phyloP scores from a whole-genome alignment of 768 basidiomycete genomes.

The Termitomyces sp. region DNA sequence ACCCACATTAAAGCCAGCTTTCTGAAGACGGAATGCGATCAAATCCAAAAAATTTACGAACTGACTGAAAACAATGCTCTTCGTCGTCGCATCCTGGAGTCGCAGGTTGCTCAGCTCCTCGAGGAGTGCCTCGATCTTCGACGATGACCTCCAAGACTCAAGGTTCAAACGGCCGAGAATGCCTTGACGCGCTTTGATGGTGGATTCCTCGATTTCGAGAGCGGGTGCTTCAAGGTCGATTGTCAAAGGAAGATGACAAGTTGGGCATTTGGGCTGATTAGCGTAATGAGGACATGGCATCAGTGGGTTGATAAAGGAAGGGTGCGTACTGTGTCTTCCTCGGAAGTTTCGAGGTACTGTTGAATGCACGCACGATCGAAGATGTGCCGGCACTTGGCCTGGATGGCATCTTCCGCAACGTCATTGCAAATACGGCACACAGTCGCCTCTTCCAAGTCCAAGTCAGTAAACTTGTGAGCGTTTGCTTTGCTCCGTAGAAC shows the following conservation, averaged over 20 bases:
- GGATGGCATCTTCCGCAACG: slow-evolving; percentile 94
- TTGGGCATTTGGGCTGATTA: slow-evolving; percentile 81
- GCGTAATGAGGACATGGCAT: neutral
- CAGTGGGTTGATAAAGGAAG: neutral
- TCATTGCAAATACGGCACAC: slow-evolving; percentile 97
- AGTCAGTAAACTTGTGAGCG: slow-evolving; percentile 48
- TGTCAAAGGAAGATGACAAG: slow-evolving; percentile 87
- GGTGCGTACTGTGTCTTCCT: slow-evolving; percentile 54
- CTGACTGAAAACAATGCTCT: slow-evolving; percentile 95
- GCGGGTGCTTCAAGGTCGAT: slow-evolving; percentile 96
- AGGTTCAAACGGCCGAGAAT: slow-evolving; percentile 89
- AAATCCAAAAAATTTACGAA: slow-evolving; percentile 92
- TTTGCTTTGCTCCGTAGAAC: slow-evolving; percentile 86
- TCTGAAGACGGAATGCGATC: slow-evolving; percentile 88
- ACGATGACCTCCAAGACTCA: slow-evolving; percentile 89
- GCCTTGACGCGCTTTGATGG: slow-evolving; percentile 64
- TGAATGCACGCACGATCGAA: slow-evolving; percentile 96
- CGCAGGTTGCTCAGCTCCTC: slow-evolving; percentile 89
- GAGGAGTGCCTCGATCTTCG: slow-evolving; percentile 93
- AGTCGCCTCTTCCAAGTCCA: slow-evolving; percentile 66
- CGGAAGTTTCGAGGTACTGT: slow-evolving; percentile 77
- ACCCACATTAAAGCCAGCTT: slow-evolving; percentile 82
- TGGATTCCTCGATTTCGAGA: slow-evolving; percentile 69
- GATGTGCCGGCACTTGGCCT: slow-evolving; percentile 88
- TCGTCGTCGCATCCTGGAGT: slow-evolving; percentile 81